A percentile compares a stretch with the other conserved stretches of the same genome.
These are phyloP conservation scores for Juglanconis oblonga DNA, from an alignment of 2,329 filamentous ascomycete genomes.

Conservation along the genomic window DNA sequence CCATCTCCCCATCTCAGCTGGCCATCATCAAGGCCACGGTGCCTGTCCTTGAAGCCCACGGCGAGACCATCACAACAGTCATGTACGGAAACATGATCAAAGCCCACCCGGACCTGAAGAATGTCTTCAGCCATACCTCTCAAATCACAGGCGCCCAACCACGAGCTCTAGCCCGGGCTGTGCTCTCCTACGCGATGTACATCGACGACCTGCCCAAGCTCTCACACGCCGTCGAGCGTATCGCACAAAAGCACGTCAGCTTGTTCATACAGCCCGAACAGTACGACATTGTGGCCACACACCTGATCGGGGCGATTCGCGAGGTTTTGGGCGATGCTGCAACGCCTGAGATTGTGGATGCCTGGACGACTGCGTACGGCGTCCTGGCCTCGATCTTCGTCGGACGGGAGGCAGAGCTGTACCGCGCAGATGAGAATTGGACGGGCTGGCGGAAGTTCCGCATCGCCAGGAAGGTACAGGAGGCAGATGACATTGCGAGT, in stretches of 20 bases:
- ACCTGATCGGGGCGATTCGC: slow-evolving; percentile 66
- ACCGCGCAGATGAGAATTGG: slow-evolving; percentile 46
- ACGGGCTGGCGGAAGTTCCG: slow-evolving; percentile 48
- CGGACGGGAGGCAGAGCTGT: slow-evolving; percentile 58
- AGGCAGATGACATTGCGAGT: slow-evolving; percentile 57
- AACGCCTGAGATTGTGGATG: slow-evolving; percentile 63
- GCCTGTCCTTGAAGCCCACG: slow-evolving; percentile 67
- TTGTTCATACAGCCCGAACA: slow-evolving; percentile 68
- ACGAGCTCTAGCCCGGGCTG: slow-evolving; percentile 63
- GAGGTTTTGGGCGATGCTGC: slow-evolving; percentile 65
- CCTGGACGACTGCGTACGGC: slow-evolving; percentile 70
- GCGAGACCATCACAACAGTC: slow-evolving; percentile 63
- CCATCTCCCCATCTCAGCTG: slow-evolving; percentile 62
- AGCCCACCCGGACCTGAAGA: slow-evolving; percentile 62
- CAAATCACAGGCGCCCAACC: slow-evolving; percentile 68
- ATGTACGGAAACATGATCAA: slow-evolving; percentile 70
- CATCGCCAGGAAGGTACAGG: slow-evolving; percentile 57
- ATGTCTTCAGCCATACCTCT: slow-evolving; percentile 69
- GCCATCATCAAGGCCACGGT: slow-evolving; percentile 74
- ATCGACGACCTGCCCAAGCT: slow-evolving; percentile 68
- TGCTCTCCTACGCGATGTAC: slow-evolving; percentile 70
- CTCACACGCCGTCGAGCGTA: slow-evolving; percentile 57
- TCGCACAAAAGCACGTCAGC: slow-evolving; percentile 73
- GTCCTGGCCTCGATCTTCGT: slow-evolving; percentile 72
- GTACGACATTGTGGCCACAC: slow-evolving; percentile 67